phyloP scores from a whole-genome alignment of 208 protist species.

The Leptomonas seymouri region DNA sequence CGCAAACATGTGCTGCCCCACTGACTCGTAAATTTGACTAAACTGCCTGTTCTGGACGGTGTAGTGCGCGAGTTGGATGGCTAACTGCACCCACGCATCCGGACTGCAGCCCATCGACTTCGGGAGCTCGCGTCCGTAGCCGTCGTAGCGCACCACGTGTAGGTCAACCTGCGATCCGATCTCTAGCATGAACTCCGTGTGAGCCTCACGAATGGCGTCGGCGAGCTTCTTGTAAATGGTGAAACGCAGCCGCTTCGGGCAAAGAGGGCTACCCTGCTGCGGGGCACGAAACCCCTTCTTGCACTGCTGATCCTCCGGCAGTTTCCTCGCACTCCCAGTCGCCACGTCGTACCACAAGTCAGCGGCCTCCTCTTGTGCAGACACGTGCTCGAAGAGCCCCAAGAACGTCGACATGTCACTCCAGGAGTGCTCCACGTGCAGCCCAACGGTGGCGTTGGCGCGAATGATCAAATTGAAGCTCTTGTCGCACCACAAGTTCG shows the following conservation, averaged over 20 bases:
- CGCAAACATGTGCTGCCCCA: slow-evolving; percentile 60
- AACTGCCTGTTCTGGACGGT: slow-evolving; percentile 53
- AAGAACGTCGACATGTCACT: slow-evolving; percentile 67
- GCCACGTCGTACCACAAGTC: slow-evolving; percentile 47
- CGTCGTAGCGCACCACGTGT: slow-evolving; percentile 46
- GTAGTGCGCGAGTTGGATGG: slow-evolving; percentile 87
- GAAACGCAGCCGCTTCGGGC: slow-evolving; percentile 66
- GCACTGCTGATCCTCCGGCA: slow-evolving; percentile 37
- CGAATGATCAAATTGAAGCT: slow-evolving; percentile 77
- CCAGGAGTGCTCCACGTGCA: slow-evolving; percentile 88
- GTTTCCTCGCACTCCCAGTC: slow-evolving; percentile 46
- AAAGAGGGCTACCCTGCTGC: slow-evolving; percentile 24
- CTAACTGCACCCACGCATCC: slow-evolving; percentile 85
- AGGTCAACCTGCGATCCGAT: slow-evolving; percentile 62
- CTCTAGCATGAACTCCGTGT: slow-evolving; percentile 45
- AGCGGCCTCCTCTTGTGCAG: slow-evolving; percentile 51
- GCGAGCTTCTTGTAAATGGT: slow-evolving; percentile 61
- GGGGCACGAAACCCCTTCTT: slow-evolving; percentile 19
- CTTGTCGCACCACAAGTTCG: slow-evolving; percentile 84
- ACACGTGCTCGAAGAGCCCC: slow-evolving; percentile 57
- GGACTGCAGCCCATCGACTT: slow-evolving; percentile 47
- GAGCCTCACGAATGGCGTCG: slow-evolving; percentile 37
- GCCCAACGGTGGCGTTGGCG: slow-evolving; percentile 54
- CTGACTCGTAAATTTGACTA: slow-evolving; percentile 76
- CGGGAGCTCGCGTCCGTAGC: slow-evolving; percentile 56